Evolutionary conservation across 108 stramenopile genomes (phyloP).

Genomic region (Conticribra guillardii): DNA sequence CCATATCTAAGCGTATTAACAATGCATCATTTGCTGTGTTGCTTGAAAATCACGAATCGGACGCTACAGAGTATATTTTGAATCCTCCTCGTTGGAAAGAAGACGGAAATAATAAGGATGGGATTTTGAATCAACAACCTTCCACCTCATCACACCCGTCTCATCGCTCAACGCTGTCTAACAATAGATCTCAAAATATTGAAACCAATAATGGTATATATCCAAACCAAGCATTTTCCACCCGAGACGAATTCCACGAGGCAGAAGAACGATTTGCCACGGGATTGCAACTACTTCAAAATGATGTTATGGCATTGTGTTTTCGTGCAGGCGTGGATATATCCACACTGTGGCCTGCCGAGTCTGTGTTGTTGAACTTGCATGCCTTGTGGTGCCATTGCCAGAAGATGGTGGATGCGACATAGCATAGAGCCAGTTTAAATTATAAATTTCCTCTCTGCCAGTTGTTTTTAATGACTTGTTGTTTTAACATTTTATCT

Average conservation of each 20-base stretch:
- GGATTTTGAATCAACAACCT: neutral
- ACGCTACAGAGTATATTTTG: conserved; percentile 36
- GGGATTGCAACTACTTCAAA: conserved; percentile 82
- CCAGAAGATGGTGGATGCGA: neutral
- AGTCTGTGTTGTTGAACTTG: conserved; percentile 78
- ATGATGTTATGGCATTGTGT: conserved; percentile 77
- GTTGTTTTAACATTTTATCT: no score
- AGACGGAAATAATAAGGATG: neutral
- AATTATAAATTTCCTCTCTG: no score
- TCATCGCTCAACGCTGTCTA: conserved; percentile 13
- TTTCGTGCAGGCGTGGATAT: conserved; percentile 83
- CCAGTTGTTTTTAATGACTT: no score
- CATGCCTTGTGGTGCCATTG: conserved; percentile 55
- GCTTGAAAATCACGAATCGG: conserved; percentile 49
- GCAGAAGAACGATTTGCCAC: conserved; percentile 76
- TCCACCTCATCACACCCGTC: neutral
- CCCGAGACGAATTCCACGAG: conserved; percentile 32
- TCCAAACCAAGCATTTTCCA: conserved; percentile 18
- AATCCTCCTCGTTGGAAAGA: conserved; percentile 43
- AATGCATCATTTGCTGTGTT: conserved; percentile 71
- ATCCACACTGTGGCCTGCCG: conserved; percentile 75
- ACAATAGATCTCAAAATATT: no score
- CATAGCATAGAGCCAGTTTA: no score
- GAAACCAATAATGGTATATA: conserved; percentile 4
- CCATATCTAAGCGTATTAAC: conserved; percentile 52